Conservation (phyloP, 805 yeast species). For the Crinitomyces ghanaensis region DNA sequence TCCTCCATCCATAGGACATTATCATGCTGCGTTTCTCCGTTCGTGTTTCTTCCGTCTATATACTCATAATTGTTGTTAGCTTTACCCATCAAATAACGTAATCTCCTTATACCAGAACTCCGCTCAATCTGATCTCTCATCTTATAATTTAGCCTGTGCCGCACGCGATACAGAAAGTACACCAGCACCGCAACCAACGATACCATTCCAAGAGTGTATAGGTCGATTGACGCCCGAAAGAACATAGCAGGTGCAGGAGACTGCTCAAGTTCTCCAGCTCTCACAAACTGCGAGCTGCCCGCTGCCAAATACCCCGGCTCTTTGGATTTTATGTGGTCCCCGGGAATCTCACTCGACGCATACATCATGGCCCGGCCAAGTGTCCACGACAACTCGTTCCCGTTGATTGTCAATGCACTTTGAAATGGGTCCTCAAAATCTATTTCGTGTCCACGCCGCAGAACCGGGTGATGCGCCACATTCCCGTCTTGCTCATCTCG, state of each 20-base stretch:
- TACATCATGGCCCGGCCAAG: slow-evolving; percentile 73
- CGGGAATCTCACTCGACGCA: slow-evolving; percentile 57
- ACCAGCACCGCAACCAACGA: too few species aligned
- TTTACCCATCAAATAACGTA: too few species aligned
- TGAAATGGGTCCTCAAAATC: slow-evolving; percentile 47
- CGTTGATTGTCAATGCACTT: slow-evolving; percentile 69
- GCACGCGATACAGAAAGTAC: too few species aligned
- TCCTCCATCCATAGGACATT: slow-evolving; percentile 11
- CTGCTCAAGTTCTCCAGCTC: slow-evolving; percentile 18
- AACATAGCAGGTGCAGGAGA: background rate
- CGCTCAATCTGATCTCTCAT: too few species aligned
- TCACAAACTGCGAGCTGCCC: slow-evolving; percentile 10
- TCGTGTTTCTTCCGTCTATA: too few species aligned
- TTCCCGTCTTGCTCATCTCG: background rate
- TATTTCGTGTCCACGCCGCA: background rate
- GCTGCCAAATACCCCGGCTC: slow-evolving; percentile 18
- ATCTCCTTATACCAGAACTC: too few species aligned
- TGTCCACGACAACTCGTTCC: slow-evolving; percentile 88
- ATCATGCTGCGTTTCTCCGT: too few species aligned
- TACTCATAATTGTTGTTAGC: too few species aligned
- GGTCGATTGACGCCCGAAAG: slow-evolving; percentile 3
- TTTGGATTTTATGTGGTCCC: slow-evolving; percentile 2
- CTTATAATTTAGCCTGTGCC: too few species aligned
- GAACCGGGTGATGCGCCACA: too few species aligned
- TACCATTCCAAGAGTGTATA: too few species aligned